Conservation (phyloP, 305 asterid genomes). For the Fraxinus xanthoxyloides region DNA sequence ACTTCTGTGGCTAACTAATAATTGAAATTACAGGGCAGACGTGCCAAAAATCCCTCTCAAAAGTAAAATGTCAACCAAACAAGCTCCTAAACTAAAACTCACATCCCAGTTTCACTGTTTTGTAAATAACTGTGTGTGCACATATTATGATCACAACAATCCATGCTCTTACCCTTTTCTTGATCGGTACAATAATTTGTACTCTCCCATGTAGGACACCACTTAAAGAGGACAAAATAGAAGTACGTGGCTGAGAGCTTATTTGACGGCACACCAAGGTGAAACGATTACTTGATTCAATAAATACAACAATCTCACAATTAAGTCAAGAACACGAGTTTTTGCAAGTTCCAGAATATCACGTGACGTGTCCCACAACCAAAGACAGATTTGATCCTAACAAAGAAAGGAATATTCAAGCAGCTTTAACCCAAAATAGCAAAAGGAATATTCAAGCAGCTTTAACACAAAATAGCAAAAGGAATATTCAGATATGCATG, state of each 20-base stretch:
- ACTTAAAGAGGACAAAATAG: neutral
- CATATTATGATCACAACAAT: constrained; percentile 7
- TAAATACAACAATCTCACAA: neutral
- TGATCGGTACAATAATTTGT: constrained; percentile 7
- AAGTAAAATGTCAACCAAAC: neutral
- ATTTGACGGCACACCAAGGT: neutral
- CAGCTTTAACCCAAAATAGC: neutral
- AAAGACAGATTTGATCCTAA: constrained; percentile 3
- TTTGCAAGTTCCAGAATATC: constrained; percentile 9
- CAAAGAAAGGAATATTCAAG: neutral
- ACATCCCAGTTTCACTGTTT: constrained; percentile 6
- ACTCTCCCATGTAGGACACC: neutral
- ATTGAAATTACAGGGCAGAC: constrained; percentile 13
- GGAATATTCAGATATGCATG: neutral
- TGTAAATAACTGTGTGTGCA: neutral
- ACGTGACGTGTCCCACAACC: constrained; percentile 10
- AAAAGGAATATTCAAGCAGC: constrained; percentile 7
- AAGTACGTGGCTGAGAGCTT: neutral
- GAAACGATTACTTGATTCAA: neutral
- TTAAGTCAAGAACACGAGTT: constrained; percentile 3
- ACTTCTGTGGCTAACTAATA: constrained; percentile 7
- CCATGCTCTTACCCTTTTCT: constrained; percentile 8
- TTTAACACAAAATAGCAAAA: constrained; percentile 1
- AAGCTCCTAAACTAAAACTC: constrained; percentile 14
- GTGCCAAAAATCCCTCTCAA: neutral